A percentile compares a stretch with the other conserved stretches of the same genome.
Evolutionary conservation across 2,329 filamentous ascomycete genomes (phyloP).

Genomic region (Fusarium nygamai): DNA sequence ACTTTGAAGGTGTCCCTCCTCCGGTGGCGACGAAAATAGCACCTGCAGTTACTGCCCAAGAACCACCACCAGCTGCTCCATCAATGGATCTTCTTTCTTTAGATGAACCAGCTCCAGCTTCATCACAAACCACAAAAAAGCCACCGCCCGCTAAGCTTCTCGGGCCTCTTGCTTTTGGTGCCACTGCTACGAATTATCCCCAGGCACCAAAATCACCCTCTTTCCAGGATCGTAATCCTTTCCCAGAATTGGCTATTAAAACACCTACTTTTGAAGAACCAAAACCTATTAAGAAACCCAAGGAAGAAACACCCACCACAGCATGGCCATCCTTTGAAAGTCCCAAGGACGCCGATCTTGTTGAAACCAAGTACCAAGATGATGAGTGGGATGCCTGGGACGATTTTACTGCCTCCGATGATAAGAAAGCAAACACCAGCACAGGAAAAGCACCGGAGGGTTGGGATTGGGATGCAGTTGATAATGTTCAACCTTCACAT

Average conservation of each 20-base stretch:
- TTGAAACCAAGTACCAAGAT: constrained; percentile 43
- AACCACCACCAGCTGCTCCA: constrained; percentile 33
- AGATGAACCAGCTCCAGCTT: constrained; percentile 45
- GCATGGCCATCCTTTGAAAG: constrained; percentile 56
- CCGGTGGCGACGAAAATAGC: neutral
- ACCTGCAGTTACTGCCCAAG: constrained; percentile 27
- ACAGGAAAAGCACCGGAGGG: constrained; percentile 40
- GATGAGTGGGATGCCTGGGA: constrained; percentile 65
- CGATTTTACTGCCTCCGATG: constrained; percentile 48
- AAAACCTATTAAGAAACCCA: constrained; percentile 47
- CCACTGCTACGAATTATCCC: constrained; percentile 49
- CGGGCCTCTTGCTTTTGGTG: constrained; percentile 43
- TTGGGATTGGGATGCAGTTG: constrained; percentile 63
- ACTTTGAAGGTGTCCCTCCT: constrained; percentile 62
- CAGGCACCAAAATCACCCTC: constrained; percentile 62
- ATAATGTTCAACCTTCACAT: constrained; percentile 43
- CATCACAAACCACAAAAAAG: constrained; percentile 29
- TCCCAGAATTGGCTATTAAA: constrained; percentile 59
- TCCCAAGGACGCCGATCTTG: constrained; percentile 10
- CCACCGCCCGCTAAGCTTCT: constrained; percentile 47
- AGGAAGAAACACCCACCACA: constrained; percentile 54
- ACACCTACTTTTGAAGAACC: constrained; percentile 52
- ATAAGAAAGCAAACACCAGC: constrained; percentile 27
- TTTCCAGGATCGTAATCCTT: constrained; percentile 64
- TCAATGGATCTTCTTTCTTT: constrained; percentile 55